These are phyloP conservation scores for Persicaria maculosa DNA, from an alignment of 148 eudicot species.

Conservation along the genomic window DNA sequence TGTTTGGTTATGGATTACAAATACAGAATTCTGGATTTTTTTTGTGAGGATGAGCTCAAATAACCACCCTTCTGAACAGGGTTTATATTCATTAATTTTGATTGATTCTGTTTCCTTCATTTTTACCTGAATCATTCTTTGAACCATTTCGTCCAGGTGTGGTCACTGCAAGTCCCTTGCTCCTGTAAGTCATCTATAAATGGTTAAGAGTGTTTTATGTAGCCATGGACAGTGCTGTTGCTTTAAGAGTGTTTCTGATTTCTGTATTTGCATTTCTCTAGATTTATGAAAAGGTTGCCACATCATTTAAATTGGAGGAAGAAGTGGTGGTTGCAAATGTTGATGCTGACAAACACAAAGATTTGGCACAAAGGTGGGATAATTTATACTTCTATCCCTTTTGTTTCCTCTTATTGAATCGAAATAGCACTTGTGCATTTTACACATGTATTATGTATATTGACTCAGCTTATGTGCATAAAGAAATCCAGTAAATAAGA, in stretches of 20 bases:
- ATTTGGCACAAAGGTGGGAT: slow-evolving; percentile 75
- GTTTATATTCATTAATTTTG: neutral
- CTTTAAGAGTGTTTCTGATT: neutral
- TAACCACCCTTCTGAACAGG: neutral
- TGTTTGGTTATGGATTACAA: neutral
- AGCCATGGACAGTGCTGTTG: neutral
- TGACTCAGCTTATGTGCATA: neutral
- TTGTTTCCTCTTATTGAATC: neutral
- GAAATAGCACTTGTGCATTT: neutral
- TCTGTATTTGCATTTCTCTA: slow-evolving; percentile 19
- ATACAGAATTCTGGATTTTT: neutral
- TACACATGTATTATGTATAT: neutral
- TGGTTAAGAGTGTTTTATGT: neutral
- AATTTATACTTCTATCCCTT: neutral
- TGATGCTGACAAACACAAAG: slow-evolving; percentile 88
- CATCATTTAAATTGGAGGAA: slow-evolving; percentile 73
- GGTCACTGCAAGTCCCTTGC: slow-evolving; percentile 90
- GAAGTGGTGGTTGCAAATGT: slow-evolving; percentile 84
- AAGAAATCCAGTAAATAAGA: neutral
- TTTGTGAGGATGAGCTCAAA: neutral
- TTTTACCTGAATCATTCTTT: neutral
- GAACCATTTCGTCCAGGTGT: neutral
- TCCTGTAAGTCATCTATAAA: slow-evolving; percentile 53
- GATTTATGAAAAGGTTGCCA: slow-evolving; percentile 86
- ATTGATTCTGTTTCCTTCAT: neutral